Evolutionary conservation across 352 stramenopile genomes (phyloP), one percentile per base, ranked within the genome.

Genomic region (Pythium insidiosum): DNA sequence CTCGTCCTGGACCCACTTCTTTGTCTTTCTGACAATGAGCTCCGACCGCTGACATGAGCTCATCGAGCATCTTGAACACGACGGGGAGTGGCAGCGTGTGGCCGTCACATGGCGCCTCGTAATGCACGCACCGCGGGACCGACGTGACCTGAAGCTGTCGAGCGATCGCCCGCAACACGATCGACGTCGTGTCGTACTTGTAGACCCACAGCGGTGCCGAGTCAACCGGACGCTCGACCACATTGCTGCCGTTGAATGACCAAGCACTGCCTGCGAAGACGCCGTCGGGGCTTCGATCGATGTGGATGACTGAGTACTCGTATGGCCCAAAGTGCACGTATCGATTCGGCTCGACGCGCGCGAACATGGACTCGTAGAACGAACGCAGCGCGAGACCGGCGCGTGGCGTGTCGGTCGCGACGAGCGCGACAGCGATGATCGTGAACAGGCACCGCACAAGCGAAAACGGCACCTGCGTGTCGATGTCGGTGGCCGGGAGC

Each of bases 141-240:
- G 50, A 34, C 7, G 16, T 15, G 5, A 58, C 43, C 7, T 44
- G 22, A 1, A 58, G 33, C 2, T 45, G 38, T 4, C 43, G 20
- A 0, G 43, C 50, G 9, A 58, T 6, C 10, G 38, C 43, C 24
- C 50, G 37, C 6, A 26, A 28, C 0, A 25, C 22, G 33, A 58
- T 53, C 22, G 50, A 58, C 4, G 53, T 20, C 16, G 49, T 43
- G 31, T 57, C 49, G 42, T 43, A 57, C 19, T 57, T 57, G 26
- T 57, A 50, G 15, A 21, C 9, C 49, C 49, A 57, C 5, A 50
- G n/a, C n/a, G n/a, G n/a, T n/a, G n/a, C n/a, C n/a, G n/a, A n/a
- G n/a, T n/a, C n/a, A n/a, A n/a, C n/a, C n/a, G n/a, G n/a, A n/a
- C n/a, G n/a, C n/a, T n/a, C n/a, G n/a, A n/a, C n/a, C 5, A 50